A percentile compares a stretch with the other conserved stretches of the same genome.
Evolutionary conservation across 345 rosid species (phyloP).

Genomic region (Noccaea caerulescens): DNA sequence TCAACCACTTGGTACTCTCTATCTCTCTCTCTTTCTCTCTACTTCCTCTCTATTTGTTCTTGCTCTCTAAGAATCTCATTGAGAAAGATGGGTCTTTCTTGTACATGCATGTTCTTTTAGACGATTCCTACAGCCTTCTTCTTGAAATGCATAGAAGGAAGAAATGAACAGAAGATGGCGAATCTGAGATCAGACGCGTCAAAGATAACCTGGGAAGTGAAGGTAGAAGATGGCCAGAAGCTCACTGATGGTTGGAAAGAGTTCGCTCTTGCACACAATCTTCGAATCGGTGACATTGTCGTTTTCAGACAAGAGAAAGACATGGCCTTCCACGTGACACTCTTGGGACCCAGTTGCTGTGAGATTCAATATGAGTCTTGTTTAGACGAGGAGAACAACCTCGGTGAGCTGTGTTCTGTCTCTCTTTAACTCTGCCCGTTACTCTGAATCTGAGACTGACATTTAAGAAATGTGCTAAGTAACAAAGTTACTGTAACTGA

Average conservation of each 20-base stretch:
- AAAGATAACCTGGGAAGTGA: slow-evolving; percentile 26
- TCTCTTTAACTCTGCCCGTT: background rate
- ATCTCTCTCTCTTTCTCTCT: background rate
- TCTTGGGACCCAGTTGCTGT: slow-evolving; percentile 30
- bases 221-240: slow-evolving; percentile 31
- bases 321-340: slow-evolving; percentile 25
- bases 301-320: slow-evolving; percentile 27
- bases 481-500: no score
- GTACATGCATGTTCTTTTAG: background rate
- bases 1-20: slow-evolving; percentile 18
- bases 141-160: slow-evolving; percentile 3
- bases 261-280: slow-evolving; percentile 26
- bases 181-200: slow-evolving; percentile 27
- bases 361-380: slow-evolving; percentile 25
- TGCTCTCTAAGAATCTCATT: background rate
- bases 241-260: slow-evolving; percentile 38
- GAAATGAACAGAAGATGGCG: background rate
- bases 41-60: no score
- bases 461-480: no score
- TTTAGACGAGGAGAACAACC: background rate
- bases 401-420: slow-evolving; percentile 7
- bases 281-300: slow-evolving; percentile 19
- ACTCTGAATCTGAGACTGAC: background rate
- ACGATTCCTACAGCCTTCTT: slow-evolving; percentile 26
- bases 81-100: background rate